Conservation (phyloP, 164 flowering plant genomes). For the Taxillus chinensis region DNA sequence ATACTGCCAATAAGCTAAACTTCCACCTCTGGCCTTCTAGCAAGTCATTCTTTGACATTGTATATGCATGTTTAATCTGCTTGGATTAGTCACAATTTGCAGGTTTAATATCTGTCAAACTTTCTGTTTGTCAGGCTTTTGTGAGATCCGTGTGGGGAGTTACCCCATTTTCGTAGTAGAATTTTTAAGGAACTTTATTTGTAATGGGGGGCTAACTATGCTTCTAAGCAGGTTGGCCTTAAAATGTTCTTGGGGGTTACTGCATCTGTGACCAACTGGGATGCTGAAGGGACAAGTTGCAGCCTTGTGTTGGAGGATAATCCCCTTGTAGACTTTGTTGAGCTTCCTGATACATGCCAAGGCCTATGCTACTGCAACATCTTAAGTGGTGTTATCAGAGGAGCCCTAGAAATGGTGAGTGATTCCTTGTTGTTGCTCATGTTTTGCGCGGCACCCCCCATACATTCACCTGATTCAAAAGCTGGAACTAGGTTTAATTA, state of each 20-base stretch:
- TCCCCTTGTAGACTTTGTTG: conserved; percentile 95
- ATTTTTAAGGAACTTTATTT: too few species aligned
- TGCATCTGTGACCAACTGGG: conserved; percentile 91
- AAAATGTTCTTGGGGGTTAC: conserved; percentile 95
- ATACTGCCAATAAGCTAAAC: too few species aligned
- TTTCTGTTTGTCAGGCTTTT: too few species aligned
- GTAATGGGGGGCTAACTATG: not conserved
- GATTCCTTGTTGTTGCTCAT: not conserved
- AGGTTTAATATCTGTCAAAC: too few species aligned
- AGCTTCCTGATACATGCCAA: conserved; percentile 97
- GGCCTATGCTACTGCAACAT: conserved; percentile 93
- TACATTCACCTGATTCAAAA: not conserved
- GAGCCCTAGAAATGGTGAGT: conserved; percentile 95
- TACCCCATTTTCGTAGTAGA: too few species aligned
- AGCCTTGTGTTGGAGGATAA: conserved; percentile 88
- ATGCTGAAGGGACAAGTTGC: conserved; percentile 86
- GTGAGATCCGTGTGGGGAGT: too few species aligned
- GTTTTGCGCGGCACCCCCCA: not conserved
- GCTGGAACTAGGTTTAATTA: too few species aligned
- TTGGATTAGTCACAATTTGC: too few species aligned
- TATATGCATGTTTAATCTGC: too few species aligned
- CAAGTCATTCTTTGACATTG: too few species aligned
- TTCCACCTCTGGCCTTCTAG: too few species aligned
- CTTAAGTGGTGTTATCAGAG: conserved; percentile 86
- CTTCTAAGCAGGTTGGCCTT: conserved; percentile 70